Conservation (phyloP, 73 alveolate genomes). For the Paramecium primaurelia region DNA sequence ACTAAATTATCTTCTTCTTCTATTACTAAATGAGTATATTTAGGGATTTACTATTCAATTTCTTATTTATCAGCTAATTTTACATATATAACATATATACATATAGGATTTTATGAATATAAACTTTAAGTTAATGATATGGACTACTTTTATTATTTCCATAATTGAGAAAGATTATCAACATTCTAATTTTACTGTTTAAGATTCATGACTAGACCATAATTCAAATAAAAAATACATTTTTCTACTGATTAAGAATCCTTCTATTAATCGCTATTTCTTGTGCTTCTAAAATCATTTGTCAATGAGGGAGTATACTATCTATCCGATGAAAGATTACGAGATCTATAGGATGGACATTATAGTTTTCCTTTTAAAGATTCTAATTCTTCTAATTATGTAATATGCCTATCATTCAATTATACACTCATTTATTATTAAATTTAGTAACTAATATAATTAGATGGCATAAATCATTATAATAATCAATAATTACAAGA, state of each 20-base stretch:
- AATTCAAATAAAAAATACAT: neutral
- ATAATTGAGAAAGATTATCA: neutral
- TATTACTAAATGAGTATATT: neutral
- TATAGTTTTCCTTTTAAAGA: neutral
- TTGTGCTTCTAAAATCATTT: neutral
- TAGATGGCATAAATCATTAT: neutral
- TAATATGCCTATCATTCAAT: constrained; percentile 5
- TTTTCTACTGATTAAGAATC: neutral
- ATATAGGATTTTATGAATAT: neutral
- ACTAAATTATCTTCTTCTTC: neutral
- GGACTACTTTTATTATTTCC: neutral
- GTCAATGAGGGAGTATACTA: neutral
- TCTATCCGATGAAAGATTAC: neutral
- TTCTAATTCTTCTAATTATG: constrained; percentile 3
- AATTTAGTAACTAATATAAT: neutral
- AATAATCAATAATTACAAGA: neutral
- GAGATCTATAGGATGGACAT: neutral
- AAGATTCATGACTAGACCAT: neutral
- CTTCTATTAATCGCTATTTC: neutral
- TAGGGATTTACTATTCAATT: neutral
- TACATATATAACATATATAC: neutral
- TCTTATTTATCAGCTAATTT: neutral
- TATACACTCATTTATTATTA: neutral
- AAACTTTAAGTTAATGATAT: neutral
- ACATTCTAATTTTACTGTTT: neutral